Evolutionary conservation across 352 stramenopile genomes (phyloP).

Genomic region (Phytophthora pistaciae): DNA sequence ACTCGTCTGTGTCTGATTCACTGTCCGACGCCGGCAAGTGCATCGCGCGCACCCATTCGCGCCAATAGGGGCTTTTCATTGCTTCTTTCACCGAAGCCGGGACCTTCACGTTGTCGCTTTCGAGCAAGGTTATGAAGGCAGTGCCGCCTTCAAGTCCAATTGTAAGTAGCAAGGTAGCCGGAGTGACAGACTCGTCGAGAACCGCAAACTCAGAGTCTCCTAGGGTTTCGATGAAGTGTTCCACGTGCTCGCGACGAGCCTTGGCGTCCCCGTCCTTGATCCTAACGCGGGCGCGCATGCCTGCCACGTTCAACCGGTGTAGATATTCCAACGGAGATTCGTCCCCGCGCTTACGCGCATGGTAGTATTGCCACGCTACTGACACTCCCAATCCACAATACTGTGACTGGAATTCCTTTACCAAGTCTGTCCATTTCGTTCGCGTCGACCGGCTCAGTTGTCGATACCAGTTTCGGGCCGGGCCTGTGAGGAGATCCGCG

Average conservation of each 20-base stretch:
- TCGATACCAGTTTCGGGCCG: constrained; percentile 6
- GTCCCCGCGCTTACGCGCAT: constrained; percentile 2
- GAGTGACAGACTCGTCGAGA: too few relatives aligned
- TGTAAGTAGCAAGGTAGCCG: too few relatives aligned
- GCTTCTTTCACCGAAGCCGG: too few relatives aligned
- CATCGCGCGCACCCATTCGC: too few relatives aligned
- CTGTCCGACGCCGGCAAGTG: too few relatives aligned
- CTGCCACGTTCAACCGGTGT: constrained; percentile 7
- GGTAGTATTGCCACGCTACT: constrained; percentile 10
- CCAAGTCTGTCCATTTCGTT: background rate
- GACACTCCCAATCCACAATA: constrained; percentile 4
- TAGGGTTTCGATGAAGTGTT: too few relatives aligned
- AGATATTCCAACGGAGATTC: constrained; percentile 20
- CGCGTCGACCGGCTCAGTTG: constrained; percentile 1
- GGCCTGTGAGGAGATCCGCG: constrained; percentile 1
- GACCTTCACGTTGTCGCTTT: too few relatives aligned
- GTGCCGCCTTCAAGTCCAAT: too few relatives aligned
- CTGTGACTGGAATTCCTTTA: constrained; percentile 4
- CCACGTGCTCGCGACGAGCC: background rate
- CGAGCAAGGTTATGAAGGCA: too few relatives aligned
- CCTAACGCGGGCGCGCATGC: constrained; percentile 1
- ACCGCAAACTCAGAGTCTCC: too few relatives aligned
- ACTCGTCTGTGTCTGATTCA: too few relatives aligned
- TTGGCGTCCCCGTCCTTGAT: constrained; percentile 4
- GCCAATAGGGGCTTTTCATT: too few relatives aligned